phyloP scores from a whole-genome alignment of 495 filamentous ascomycete genomes.

The Hypoxylon perforatum region DNA sequence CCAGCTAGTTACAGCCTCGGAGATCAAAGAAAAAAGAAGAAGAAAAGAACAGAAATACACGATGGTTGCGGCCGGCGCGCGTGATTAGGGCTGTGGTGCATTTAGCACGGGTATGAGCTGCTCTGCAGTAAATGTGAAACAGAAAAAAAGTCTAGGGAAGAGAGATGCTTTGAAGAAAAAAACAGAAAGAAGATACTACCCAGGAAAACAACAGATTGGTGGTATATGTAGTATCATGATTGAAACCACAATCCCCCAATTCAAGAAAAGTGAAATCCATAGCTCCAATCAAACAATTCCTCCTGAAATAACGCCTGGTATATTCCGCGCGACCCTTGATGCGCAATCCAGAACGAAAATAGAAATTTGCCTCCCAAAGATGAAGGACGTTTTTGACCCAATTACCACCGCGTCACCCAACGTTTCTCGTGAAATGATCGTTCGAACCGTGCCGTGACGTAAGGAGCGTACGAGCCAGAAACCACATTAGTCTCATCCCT shows the following conservation, averaged over 20 bases:
- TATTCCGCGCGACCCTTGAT: constrained; percentile 29
- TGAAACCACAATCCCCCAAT: constrained; percentile 9
- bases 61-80: constrained; percentile 32
- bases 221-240: background rate
- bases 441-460: constrained; percentile 27
- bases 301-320: constrained; percentile 39
- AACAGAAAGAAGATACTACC: constrained; percentile 10
- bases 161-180: constrained; percentile 7
- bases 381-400: constrained; percentile 12
- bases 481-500: constrained; percentile 35
- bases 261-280: constrained; percentile 18
- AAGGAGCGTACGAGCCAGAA: constrained; percentile 15
- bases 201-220: constrained; percentile 1
- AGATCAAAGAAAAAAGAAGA: constrained; percentile 19
- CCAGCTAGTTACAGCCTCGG: constrained; percentile 24
- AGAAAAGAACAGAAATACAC: constrained; percentile 27
- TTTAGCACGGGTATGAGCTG: constrained; percentile 22
- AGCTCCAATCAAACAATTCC: constrained; percentile 12
- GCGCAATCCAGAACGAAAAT: constrained; percentile 16
- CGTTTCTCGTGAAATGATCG: constrained; percentile 29
- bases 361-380: constrained; percentile 2
- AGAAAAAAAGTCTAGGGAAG: constrained; percentile 20
- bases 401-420: constrained; percentile 18
- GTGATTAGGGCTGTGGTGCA: constrained; percentile 23
- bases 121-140: constrained; percentile 24